Evolutionary conservation across 2,329 filamentous ascomycete genomes (phyloP), one percentile per base, ranked within the genome.

Genomic region (Neocatenulostroma microsporum): DNA sequence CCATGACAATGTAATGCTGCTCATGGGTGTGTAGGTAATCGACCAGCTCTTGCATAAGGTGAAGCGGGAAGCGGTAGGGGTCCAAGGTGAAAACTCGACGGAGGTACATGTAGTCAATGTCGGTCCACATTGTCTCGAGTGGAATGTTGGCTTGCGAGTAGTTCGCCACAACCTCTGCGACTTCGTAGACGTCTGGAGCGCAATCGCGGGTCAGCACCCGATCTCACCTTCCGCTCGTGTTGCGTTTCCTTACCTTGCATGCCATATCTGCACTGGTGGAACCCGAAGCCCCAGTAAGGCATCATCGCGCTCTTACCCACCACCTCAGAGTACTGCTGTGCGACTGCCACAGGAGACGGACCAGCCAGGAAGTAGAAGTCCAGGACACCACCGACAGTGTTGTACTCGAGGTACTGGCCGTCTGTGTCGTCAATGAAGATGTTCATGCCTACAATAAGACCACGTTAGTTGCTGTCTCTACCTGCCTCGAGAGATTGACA

Each of bases 361-460:
- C 70, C 70, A 23, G 68, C 62, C 39, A 73, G 44, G 53, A 73
- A 72, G 55, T 72, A 73, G 17, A 73, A 53, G 56, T 89, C 85
- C 2, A 91, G 55, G 14, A 88, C 72, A 8, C 85, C 84, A 5
- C 84, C 84, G 0, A 88, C 68, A 1, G 76, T 76, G 56, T 88
- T 85, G 63, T 87, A 91, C 60, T 88, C 82, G 5, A 91, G 70
- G 40, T 80, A 85, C 54, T 88, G 78, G 6, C 73, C 68, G 7
- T 70, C 17, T 1, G 73, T 74, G 44, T 76, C 73, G 55, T 85
- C 73, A 56, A 87, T 78, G 48, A 80, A 80, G 56, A 88, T 70
- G 41, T 88, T 82, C 78, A 87, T 87, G 21, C 54, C 30, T n/a
- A n/a, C n/a, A n/a, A n/a, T n/a, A n/a, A n/a, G n/a, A n/a, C n/a